Conservation (phyloP, 768 basidiomycete genomes). For the Tulasnella sp. region DNA sequence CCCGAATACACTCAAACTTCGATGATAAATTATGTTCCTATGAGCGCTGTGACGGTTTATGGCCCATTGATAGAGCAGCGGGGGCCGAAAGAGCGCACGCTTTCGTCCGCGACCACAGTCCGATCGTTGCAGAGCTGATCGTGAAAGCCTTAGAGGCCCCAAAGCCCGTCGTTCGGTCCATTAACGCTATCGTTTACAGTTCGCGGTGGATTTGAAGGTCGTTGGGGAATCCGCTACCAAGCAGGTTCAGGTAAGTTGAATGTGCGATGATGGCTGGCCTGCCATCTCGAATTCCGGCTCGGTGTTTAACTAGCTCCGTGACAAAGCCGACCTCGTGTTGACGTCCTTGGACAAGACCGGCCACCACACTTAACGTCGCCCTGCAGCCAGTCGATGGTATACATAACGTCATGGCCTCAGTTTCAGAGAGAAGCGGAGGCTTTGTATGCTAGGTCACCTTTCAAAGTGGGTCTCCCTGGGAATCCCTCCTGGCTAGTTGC, state of each 20-base stretch:
- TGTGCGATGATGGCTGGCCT: neutral
- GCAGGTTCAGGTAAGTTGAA: neutral
- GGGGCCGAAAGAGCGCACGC: neutral
- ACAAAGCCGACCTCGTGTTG: neutral
- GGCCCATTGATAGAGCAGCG: neutral
- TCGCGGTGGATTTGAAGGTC: neutral
- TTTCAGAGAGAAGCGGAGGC: slow-evolving; percentile 86
- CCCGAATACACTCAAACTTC: slow-evolving; percentile 9
- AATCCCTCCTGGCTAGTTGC: neutral
- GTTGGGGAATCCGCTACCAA: neutral
- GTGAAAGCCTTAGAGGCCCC: neutral
- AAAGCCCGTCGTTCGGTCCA: neutral
- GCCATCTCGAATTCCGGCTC: neutral
- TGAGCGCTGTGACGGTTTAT: neutral
- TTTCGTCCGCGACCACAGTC: neutral
- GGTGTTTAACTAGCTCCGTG: neutral
- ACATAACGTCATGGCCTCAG: slow-evolving; percentile 86
- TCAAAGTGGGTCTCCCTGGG: slow-evolving; percentile 50
- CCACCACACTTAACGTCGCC: neutral
- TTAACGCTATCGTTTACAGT: neutral
- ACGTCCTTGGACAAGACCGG: neutral
- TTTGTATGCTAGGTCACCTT: slow-evolving; percentile 75
- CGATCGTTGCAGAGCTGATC: no score
- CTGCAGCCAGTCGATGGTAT: slow-evolving; percentile 56
- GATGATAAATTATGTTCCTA: neutral